Percentiles rank a stretch among this genome's conserved stretches.
phyloP scores from a whole-genome alignment of 495 filamentous ascomycete species.

The Glonium stellatum region DNA sequence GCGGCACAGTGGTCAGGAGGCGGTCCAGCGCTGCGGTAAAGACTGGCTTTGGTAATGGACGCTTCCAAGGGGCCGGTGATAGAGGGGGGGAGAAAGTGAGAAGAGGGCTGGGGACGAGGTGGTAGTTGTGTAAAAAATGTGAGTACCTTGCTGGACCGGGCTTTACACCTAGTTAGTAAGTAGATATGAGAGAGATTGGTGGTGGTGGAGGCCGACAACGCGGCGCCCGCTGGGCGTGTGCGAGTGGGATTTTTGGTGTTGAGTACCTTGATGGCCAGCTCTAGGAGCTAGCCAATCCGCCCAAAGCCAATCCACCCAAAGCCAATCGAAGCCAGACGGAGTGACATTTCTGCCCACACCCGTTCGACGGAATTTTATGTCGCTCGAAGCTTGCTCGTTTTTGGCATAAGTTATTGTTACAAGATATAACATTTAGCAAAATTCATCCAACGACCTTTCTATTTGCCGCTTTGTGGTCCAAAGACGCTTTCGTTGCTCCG shows the following conservation, averaged over 20 bases:
- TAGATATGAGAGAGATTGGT: not conserved
- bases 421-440: too few relatives aligned
- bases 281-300: not conserved
- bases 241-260: not conserved
- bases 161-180: not conserved
- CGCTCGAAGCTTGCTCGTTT: too few relatives aligned
- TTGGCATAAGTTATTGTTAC: too few relatives aligned
- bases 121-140: not conserved
- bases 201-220: not conserved
- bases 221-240: not conserved
- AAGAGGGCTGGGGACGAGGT: not conserved
- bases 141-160: not conserved
- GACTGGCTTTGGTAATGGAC: not conserved
- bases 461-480: too few relatives aligned
- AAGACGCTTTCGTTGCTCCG: too few relatives aligned
- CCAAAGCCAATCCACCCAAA: not conserved
- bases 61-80: not conserved
- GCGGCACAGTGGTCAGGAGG: not conserved
- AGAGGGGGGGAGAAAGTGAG: not conserved
- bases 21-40: not conserved
- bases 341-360: too few relatives aligned
- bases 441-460: too few relatives aligned
- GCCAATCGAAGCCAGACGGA: not conserved
- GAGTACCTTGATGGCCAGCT: constrained; percentile 4
- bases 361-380: too few relatives aligned